Base-by-base conservation (phyloP, 2,329 filamentous ascomycete genomes). In the Dactylellina parvicollis region DNA sequence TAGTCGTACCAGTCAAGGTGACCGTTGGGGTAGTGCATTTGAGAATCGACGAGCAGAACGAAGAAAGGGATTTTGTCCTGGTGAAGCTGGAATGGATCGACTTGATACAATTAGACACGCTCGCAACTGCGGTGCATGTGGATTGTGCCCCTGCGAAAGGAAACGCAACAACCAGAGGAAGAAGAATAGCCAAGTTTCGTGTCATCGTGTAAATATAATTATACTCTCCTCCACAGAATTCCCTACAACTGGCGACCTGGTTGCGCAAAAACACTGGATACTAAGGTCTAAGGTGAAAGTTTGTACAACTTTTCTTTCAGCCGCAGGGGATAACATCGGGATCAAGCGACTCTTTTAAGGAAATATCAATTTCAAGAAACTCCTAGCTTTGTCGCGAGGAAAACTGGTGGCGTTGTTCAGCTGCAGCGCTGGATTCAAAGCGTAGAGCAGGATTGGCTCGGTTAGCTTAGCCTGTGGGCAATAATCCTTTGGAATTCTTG, bases 81-180 rank as follows among this genome's bases (percentile, higher is more conserved):
- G 34, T 42, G n/a, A 56, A 42, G 18, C 34, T 30, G 22, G 32
- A 42, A 18, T 30, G 42, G 22, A 56, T 56, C 3, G 52, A 40
- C 28, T 42, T 56, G 12, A 56, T 18, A 30, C 52, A 56, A 42
- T 20, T 56, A 10, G 52, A 56, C 4, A 56, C 52, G 36, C 52
- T 56, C 1, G 52, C 18, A 30, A 56, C 52, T 8, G 52, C 34
- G 4, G 34, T 56, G n/a, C 52, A 56, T 30, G 52, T 42, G 2
- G 34, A 28, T 14, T 2, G 10, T 5, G 49, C 49, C 10, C 9
- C 2, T 22, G 18, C 18, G 8, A 54, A 34, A 3, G 30, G 32
- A 22, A 44, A 20, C 10, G 14, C 10, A 22, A 34, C 28, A 14
- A 34, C 5, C 32, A 34, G 14, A 3, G 47, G 9, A 20, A 50